Conservation (phyloP, 805 yeast species). For the Lipomyces yamanashiensis region DNA sequence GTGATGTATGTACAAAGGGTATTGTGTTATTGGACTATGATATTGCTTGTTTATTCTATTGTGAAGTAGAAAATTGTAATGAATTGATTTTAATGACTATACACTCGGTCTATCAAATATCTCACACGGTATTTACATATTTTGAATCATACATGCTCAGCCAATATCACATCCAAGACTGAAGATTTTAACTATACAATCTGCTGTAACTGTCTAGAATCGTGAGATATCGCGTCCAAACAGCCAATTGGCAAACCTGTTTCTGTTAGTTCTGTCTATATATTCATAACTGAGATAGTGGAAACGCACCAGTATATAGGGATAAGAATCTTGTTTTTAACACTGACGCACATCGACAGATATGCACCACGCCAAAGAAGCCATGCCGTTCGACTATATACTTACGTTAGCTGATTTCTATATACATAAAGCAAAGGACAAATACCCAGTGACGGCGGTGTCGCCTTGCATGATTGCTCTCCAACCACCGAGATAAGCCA, state of each 20-base stretch:
- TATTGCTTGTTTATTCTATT: too few species aligned
- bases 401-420: not conserved
- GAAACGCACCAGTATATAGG: constrained; percentile 30
- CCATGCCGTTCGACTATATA: constrained; percentile 58
- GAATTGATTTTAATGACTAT: too few species aligned
- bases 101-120: too few species aligned
- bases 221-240: constrained; percentile 37
- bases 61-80: too few species aligned
- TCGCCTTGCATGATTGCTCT: constrained; percentile 33
- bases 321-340: constrained; percentile 33
- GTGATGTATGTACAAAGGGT: too few species aligned
- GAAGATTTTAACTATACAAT: too few species aligned
- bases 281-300: not conserved
- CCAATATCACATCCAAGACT: not conserved
- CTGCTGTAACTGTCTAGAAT: constrained; percentile 5
- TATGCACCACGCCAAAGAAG: constrained; percentile 72
- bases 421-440: not conserved
- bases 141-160: too few species aligned
- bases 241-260: constrained; percentile 29
- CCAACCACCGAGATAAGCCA: constrained; percentile 63
- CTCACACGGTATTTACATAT: too few species aligned
- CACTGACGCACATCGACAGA: constrained; percentile 46
- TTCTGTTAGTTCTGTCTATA: not conserved
- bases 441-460: constrained; percentile 28
- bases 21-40: too few species aligned